A percentile compares a stretch with the other conserved stretches of the same genome.
phyloP scores from a whole-genome alignment of 2,329 filamentous ascomycete species.

The Pseudocercospora pini-densiflorae region DNA sequence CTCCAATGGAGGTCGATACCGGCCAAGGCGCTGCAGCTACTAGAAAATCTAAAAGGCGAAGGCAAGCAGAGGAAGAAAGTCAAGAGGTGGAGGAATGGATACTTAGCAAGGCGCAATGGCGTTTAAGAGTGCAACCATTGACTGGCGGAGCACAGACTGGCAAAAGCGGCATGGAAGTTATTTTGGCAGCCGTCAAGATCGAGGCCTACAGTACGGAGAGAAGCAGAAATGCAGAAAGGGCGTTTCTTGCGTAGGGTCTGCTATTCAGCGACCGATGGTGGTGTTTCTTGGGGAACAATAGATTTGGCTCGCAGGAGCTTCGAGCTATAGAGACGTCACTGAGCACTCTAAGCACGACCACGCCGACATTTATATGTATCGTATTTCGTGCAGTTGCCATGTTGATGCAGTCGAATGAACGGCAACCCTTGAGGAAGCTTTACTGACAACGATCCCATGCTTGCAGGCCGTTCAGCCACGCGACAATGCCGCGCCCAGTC shows the following conservation, averaged over 20 bases:
- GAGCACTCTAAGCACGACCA: neutral
- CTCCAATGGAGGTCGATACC: slow-evolving; percentile 24
- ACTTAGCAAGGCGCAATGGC: slow-evolving; percentile 36
- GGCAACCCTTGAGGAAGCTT: neutral
- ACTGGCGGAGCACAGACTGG: slow-evolving; percentile 23
- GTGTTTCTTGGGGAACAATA: neutral
- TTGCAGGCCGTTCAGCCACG: neutral
- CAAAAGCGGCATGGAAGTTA: slow-evolving; percentile 34
- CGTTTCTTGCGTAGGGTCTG: slow-evolving; percentile 24
- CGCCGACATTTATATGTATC: neutral
- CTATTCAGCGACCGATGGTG: neutral
- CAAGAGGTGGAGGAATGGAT: slow-evolving; percentile 32
- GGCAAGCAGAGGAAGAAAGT: slow-evolving; percentile 15
- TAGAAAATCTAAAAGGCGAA: slow-evolving; percentile 5
- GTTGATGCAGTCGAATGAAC: neutral
- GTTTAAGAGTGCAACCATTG: slow-evolving; percentile 33
- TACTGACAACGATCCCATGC: neutral
- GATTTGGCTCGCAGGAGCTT: too few relatives aligned
- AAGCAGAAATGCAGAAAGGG: slow-evolving; percentile 31
- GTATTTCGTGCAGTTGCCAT: slow-evolving; percentile 11
- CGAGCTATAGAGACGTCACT: neutral
- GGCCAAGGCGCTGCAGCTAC: neutral
- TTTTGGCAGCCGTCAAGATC: slow-evolving; percentile 39
- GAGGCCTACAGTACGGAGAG: slow-evolving; percentile 36
- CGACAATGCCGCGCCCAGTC: too few relatives aligned